A percentile compares a stretch with the other conserved stretches of the same genome.
Conservation (phyloP, 805 yeast genomes). For the Candida boidinii region DNA sequence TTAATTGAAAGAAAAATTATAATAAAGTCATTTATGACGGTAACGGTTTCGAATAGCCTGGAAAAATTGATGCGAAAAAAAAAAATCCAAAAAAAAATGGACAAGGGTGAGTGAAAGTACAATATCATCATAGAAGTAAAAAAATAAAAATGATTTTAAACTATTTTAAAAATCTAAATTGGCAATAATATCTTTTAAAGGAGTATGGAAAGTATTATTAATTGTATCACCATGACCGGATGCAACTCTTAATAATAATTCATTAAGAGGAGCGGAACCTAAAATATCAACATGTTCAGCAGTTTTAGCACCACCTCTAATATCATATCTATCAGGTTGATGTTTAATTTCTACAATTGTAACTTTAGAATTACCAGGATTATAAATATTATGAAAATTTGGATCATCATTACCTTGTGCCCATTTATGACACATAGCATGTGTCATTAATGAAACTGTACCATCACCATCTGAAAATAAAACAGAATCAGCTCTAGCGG, state of each 20-base stretch:
- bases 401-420: slow-evolving; percentile 32
- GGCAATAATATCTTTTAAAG: slow-evolving; percentile 53
- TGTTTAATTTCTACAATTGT: slow-evolving; percentile 86
- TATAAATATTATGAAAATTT: slow-evolving; percentile 46
- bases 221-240: slow-evolving; percentile 71
- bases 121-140: not conserved
- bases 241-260: slow-evolving; percentile 72
- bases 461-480: slow-evolving; percentile 92
- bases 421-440: slow-evolving; percentile 90
- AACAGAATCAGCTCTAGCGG: slow-evolving; percentile 59
- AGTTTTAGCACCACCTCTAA: slow-evolving; percentile 94
- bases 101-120: no score
- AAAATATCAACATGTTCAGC: slow-evolving; percentile 97
- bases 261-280: slow-evolving; percentile 90
- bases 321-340: slow-evolving; percentile 89
- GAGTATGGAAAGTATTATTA: slow-evolving; percentile 48
- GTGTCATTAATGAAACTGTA: slow-evolving; percentile 81
- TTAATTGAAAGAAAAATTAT: no score
- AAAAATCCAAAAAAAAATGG: no score
- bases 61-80: no score
- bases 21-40: no score
- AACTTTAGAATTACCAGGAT: slow-evolving; percentile 70
- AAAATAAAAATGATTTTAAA: not conserved
- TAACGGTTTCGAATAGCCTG: no score
- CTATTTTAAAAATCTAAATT: slow-evolving; percentile 34